Evolutionary conservation across 1,284 basidiomycete species (phyloP).

Genomic region (Pseudozyma hubeiensis): DNA sequence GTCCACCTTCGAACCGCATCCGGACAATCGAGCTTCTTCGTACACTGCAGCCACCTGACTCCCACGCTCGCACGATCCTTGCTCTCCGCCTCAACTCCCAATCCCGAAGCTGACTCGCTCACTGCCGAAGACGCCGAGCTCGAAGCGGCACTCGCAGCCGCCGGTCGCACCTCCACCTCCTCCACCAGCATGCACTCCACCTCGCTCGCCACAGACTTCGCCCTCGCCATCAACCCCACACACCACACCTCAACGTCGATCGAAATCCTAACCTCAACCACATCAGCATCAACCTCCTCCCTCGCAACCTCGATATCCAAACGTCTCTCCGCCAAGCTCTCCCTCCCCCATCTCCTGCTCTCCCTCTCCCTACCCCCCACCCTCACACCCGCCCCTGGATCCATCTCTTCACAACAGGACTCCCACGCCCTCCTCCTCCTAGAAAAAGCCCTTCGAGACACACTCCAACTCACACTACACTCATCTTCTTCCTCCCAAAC

Average conservation of each 20-base stretch:
- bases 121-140: constrained; percentile 20
- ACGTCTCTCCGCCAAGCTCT: constrained; percentile 24
- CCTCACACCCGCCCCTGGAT: constrained; percentile 5
- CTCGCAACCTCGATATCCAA: constrained; percentile 25
- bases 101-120: background rate
- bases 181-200: background rate
- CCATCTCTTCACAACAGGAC: constrained; percentile 31
- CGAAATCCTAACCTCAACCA: constrained; percentile 5
- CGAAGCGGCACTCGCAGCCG: constrained; percentile 13
- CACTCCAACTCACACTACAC: constrained; percentile 17
- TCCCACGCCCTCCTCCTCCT: constrained; percentile 37
- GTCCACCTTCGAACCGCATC: constrained; percentile 11
- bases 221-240: constrained; percentile 37
- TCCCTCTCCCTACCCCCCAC: constrained; percentile 44
- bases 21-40: constrained; percentile 16
- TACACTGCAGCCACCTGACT: constrained; percentile 23
- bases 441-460: constrained; percentile 45
- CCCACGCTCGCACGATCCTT: constrained; percentile 13
- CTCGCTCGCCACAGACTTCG: constrained; percentile 33
- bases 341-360: constrained; percentile 49
- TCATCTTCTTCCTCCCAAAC: background rate
- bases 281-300: constrained; percentile 4
- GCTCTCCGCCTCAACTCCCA: background rate
- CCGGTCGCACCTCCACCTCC: constrained; percentile 12
- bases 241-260: constrained; percentile 8